Evolutionary conservation across 495 filamentous ascomycete species (phyloP), one percentile per base, ranked within the genome.

Genomic region (Articulospora tetracladia): DNA sequence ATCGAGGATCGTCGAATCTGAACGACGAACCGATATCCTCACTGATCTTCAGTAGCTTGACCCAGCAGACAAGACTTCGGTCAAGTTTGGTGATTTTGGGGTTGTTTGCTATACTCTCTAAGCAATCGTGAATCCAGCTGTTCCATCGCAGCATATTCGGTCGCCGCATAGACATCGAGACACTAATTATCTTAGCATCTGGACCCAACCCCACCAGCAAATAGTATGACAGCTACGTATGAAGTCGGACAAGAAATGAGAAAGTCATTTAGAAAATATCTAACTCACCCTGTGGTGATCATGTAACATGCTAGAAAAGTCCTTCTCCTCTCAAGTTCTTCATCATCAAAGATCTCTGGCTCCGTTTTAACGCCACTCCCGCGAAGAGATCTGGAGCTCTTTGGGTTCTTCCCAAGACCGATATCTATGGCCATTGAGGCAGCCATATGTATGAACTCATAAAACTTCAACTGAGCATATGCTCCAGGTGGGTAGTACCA

Each of bases 391-490:
- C 61, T 67, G 23, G 41, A 64, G 48, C 30, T 56, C 55, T 66
- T 67, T 22, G 65, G 68, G 58, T 73, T 71, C 11, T 53, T 63
- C 19, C 63, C 67, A 23, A 81, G 68, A 0, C 79, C 79, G 36
- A 83, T 77, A 57, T 82, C 79, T 60, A 82, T 59, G 0, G 77
- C 79, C 79, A 83, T 83, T 3, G 75, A 78, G 20, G 75, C 74
- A 13, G 79, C 79, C 60, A 83, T 80, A 47, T 82, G 78, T 3
- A 78, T 76, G 56, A 80, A 81, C 65, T 83, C 75, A 64, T 81
- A 82, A 55, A 77, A 75, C 54, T 83, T 79, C 60, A 81, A 60
- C 56, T 77, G 76, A 50, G 74, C 66, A 28, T 73, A 76, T 41
- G 73, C 75, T 0, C 70, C 71, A 4, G 79, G 76, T 13, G 80